Percentiles rank a stretch among this genome's conserved stretches.
Evolutionary conservation across 139 green algal genomes (phyloP).

Genomic region (Klebsormidium nitens): DNA sequence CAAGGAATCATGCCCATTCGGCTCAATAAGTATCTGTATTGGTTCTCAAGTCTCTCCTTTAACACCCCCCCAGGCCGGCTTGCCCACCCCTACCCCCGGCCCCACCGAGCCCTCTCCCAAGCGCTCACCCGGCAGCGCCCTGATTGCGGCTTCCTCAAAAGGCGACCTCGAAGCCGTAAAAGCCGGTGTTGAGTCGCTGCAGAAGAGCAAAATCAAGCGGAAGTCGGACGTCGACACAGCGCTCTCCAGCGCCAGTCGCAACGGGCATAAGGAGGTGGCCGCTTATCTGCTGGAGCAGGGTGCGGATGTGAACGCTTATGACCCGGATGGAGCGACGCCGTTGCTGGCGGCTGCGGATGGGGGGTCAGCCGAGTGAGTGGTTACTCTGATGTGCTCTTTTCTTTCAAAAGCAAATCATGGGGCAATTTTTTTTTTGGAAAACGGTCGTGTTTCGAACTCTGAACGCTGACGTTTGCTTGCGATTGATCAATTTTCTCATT

Average conservation of each 20-base stretch:
- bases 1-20: too few species aligned
- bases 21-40: too few species aligned
- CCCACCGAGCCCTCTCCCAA: constrained; percentile 15
- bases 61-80: constrained; percentile 4
- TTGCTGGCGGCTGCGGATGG: constrained; percentile 23
- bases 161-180: too few species aligned
- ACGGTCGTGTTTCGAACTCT: too few species aligned
- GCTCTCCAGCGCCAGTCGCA: constrained; percentile 12
- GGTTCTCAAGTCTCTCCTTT: too few species aligned
- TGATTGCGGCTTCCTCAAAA: too few species aligned
- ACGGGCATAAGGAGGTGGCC: constrained; percentile 16
- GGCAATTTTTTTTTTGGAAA: too few species aligned
- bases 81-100: not conserved
- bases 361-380: constrained; percentile 15
- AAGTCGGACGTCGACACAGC: not conserved
- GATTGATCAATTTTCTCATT: too few species aligned
- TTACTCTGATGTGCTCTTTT: too few species aligned
- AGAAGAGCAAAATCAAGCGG: not conserved
- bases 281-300: constrained; percentile 6
- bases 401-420: too few species aligned
- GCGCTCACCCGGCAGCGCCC: not conserved
- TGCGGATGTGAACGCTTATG: constrained; percentile 11
- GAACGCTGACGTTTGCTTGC: too few species aligned
- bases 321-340: constrained; percentile 21
- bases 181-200: too few species aligned